Conservation (phyloP, 257 asterid species). For the Solanum etuberosum region DNA sequence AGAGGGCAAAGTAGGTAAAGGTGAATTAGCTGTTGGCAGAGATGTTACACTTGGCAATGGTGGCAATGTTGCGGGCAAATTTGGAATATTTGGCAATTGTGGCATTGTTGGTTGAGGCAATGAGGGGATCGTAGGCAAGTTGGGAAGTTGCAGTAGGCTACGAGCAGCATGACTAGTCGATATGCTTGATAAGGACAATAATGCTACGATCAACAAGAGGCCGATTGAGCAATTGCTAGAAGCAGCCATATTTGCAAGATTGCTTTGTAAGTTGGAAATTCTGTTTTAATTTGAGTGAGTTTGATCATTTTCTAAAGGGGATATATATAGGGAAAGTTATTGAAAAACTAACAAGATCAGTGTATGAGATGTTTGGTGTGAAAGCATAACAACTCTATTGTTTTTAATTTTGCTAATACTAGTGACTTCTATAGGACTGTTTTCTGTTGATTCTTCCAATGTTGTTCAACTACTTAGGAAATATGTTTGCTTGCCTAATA, state of each 20-base stretch:
- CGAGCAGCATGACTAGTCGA: not conserved
- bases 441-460: not conserved
- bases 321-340: no score
- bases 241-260: not conserved
- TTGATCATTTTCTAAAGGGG: no score
- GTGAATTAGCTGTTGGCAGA: not conserved
- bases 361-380: no score
- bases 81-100: not conserved
- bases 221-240: not conserved
- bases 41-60: not conserved
- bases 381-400: not conserved
- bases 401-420: not conserved
- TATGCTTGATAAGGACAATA: not conserved
- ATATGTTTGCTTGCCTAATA: not conserved
- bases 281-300: no score
- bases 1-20: not conserved
- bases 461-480: not conserved
- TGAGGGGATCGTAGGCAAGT: not conserved
- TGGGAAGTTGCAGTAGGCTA: not conserved
- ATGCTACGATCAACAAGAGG: not conserved
- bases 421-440: no score
- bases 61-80: not conserved
- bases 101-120: conserved; percentile 1
- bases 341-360: no score
- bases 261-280: no score